Evolutionary conservation across 352 stramenopile genomes (phyloP).

Genomic region (Phytophthora boehmeriae): DNA sequence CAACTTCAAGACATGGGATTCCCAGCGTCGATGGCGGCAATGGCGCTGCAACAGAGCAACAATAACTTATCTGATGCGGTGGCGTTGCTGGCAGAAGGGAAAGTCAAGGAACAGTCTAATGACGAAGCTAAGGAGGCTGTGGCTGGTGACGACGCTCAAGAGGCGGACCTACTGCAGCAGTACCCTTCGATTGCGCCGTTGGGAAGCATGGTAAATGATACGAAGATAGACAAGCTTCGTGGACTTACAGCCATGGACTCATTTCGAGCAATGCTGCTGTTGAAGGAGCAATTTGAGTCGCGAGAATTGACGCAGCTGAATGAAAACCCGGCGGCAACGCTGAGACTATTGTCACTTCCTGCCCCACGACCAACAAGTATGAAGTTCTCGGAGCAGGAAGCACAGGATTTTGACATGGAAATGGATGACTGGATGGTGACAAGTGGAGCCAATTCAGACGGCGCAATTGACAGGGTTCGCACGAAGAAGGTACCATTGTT

Average conservation of each 20-base stretch:
- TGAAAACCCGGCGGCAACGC: slow-evolving; percentile 45
- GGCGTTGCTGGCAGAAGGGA: slow-evolving; percentile 40
- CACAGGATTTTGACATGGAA: slow-evolving; percentile 23
- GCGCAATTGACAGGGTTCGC: slow-evolving; percentile 43
- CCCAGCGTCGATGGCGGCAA: slow-evolving; percentile 22
- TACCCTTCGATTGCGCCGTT: slow-evolving; percentile 34
- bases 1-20: slow-evolving; percentile 81
- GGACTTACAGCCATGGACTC: slow-evolving; percentile 30
- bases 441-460: neutral
- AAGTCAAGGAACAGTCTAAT: neutral
- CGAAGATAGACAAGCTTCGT: slow-evolving; percentile 35
- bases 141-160: neutral
- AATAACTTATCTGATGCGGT: slow-evolving; percentile 47
- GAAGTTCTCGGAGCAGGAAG: slow-evolving; percentile 1
- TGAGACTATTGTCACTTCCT: slow-evolving; percentile 38
- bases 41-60: slow-evolving; percentile 32
- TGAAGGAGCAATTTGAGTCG: slow-evolving; percentile 53
- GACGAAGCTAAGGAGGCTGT: neutral
- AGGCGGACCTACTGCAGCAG: slow-evolving; percentile 3
- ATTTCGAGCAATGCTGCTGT: slow-evolving; percentile 54
- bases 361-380: slow-evolving; percentile 5
- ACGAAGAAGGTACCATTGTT: neutral
- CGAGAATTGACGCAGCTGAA: slow-evolving; percentile 47
- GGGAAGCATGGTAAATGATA: slow-evolving; percentile 21
- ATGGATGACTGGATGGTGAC: neutral